These are phyloP conservation scores for Candida sithepensis DNA, from an alignment of 805 yeast species.

Conservation along the genomic window DNA sequence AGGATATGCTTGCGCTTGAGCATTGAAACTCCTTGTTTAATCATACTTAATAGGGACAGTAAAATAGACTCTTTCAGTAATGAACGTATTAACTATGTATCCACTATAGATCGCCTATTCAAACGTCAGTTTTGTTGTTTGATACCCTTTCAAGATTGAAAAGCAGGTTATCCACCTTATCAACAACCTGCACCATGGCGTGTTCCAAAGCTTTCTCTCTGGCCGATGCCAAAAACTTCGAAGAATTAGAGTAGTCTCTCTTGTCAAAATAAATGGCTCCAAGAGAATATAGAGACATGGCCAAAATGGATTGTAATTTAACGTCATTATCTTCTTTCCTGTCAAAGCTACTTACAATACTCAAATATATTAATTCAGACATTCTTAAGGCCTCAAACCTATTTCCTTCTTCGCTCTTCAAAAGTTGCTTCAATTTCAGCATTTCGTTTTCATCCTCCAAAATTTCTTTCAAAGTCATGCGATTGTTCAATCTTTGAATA, in stretches of 20 bases:
- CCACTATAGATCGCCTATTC: no score
- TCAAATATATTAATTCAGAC: constrained; percentile 21
- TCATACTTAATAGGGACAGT: no score
- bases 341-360: constrained; percentile 9
- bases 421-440: constrained; percentile 8
- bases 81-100: no score
- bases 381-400: constrained; percentile 8
- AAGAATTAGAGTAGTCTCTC: constrained; percentile 55
- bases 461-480: not conserved
- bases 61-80: no score
- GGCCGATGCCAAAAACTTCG: constrained; percentile 61
- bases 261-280: constrained; percentile 74
- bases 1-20: no score
- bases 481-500: constrained; percentile 3
- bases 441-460: constrained; percentile 6
- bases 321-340: constrained; percentile 4
- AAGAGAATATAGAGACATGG: constrained; percentile 77
- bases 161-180: constrained; percentile 63
- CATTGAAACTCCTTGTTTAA: no score
- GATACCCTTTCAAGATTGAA: constrained; percentile 22
- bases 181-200: constrained; percentile 58
- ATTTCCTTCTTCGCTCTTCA: constrained; percentile 9
- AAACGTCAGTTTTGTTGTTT: not conserved
- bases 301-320: constrained; percentile 33
- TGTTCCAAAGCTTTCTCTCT: constrained; percentile 65